phyloP scores from a whole-genome alignment of 192 early-diverging fungal genomes.

The Backusella psychrophila region DNA sequence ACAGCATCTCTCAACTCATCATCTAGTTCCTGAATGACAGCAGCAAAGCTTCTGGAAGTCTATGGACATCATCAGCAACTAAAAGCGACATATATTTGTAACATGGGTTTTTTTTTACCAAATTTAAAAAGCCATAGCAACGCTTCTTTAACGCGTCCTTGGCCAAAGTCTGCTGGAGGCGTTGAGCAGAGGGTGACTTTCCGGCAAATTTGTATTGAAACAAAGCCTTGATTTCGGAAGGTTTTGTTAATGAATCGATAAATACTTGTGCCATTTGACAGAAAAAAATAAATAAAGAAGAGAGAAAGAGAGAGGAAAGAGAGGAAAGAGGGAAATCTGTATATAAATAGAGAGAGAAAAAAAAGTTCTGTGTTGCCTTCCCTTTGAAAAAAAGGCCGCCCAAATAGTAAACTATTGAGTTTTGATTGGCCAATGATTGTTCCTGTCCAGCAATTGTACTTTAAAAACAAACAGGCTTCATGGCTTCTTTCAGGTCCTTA shows the following conservation, averaged over 20 bases:
- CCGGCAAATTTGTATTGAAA: conserved; percentile 65
- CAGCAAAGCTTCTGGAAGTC: conserved; percentile 94
- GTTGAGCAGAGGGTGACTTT: conserved; percentile 52
- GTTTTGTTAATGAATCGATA: conserved; percentile 72
- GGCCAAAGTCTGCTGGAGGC: conserved; percentile 40
- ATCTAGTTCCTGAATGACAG: conserved; percentile 89
- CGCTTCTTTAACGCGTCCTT: conserved; percentile 55
- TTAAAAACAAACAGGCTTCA: neutral
- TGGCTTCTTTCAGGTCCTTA: neutral
- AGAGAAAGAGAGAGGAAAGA: neutral
- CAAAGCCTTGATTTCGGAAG: conserved; percentile 83
- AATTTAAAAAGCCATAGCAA: conserved; percentile 90
- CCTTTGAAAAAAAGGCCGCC: neutral
- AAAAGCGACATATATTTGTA: neutral
- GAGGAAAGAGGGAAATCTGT: neutral
- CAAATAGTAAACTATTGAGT: neutral
- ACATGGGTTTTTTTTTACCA: conserved; percentile 24
- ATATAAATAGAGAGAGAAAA: neutral
- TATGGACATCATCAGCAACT: neutral
- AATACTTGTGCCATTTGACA: conserved; percentile 32
- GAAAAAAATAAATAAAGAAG: neutral
- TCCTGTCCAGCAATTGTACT: neutral
- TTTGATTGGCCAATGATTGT: neutral
- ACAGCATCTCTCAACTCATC: conserved; percentile 74
- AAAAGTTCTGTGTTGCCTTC: neutral